phyloP scores from a whole-genome alignment of 805 yeast species.

The Kodamaea jinghongensis region DNA sequence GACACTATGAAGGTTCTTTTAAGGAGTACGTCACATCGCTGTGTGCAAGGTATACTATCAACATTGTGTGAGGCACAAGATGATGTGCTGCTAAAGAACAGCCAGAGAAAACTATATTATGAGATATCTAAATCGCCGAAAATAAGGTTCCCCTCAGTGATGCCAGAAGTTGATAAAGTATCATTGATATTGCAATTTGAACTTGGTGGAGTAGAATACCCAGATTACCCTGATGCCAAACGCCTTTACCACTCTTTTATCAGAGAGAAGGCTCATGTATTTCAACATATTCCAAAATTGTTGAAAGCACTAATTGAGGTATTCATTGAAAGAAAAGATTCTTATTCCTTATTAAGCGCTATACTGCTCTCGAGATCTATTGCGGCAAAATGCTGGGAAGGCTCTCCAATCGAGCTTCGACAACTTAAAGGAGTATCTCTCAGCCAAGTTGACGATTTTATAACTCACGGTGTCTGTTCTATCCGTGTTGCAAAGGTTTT shows the following conservation, averaged over 20 bases:
- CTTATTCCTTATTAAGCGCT: slow-evolving; percentile 37
- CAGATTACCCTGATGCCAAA: slow-evolving; percentile 39
- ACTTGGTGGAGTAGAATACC: slow-evolving; percentile 48
- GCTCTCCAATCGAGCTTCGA: slow-evolving; percentile 39
- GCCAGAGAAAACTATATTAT: slow-evolving; percentile 44
- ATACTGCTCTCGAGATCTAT: slow-evolving; percentile 40
- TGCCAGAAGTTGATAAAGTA: slow-evolving; percentile 33
- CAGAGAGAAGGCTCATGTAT: slow-evolving; percentile 44
- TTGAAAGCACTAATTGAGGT: slow-evolving; percentile 45
- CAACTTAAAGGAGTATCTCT: slow-evolving; percentile 49
- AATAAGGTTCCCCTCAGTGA: slow-evolving; percentile 30
- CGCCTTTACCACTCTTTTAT: slow-evolving; percentile 38
- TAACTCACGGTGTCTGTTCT: background rate
- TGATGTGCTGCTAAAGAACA: slow-evolving; percentile 37
- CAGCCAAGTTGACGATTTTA: slow-evolving; percentile 29
- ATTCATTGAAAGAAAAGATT: slow-evolving; percentile 40
- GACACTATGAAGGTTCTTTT: slow-evolving; percentile 41
- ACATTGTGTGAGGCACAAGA: slow-evolving; percentile 41
- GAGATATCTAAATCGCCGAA: slow-evolving; percentile 42
- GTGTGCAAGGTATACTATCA: slow-evolving; percentile 18
- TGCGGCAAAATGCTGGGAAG: slow-evolving; percentile 51
- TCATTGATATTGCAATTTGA: slow-evolving; percentile 47
- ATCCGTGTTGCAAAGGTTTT: slow-evolving; percentile 1
- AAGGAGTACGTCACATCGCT: slow-evolving; percentile 11
- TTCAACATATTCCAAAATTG: slow-evolving; percentile 43